Percentiles rank a stretch among this genome's conserved stretches.
These are phyloP conservation scores for Dactylonectria macrodidyma DNA, from an alignment of 2,329 filamentous ascomycete genomes.

Conservation along the genomic window DNA sequence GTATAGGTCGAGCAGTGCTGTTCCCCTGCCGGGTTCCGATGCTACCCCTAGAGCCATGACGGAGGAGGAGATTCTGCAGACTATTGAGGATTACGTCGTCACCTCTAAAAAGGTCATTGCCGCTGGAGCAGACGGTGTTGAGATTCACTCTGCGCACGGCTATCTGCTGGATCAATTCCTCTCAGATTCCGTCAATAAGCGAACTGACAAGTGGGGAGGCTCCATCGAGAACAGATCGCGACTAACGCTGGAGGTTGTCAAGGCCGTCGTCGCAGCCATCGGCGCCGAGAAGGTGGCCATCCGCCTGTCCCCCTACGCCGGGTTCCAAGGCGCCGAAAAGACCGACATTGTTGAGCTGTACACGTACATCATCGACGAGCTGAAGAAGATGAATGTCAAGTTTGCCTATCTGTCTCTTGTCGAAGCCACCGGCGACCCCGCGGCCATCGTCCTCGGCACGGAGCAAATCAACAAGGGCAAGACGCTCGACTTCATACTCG, in stretches of 20 bases:
- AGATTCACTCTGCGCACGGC: slow-evolving; percentile 66
- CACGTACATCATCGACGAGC: slow-evolving; percentile 44
- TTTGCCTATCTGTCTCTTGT: slow-evolving; percentile 50
- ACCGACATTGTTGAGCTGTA: slow-evolving; percentile 41
- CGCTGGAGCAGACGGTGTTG: slow-evolving; percentile 76
- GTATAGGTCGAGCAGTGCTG: slow-evolving; percentile 46
- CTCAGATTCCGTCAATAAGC: slow-evolving; percentile 53
- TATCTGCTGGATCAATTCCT: slow-evolving; percentile 73
- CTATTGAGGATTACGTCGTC: slow-evolving; percentile 70
- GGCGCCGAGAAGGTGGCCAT: slow-evolving; percentile 57
- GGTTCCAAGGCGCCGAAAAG: slow-evolving; percentile 44
- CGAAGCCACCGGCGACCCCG: slow-evolving; percentile 47
- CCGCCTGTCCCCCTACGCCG: slow-evolving; percentile 53
- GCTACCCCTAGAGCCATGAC: slow-evolving; percentile 71
- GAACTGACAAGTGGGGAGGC: slow-evolving; percentile 67
- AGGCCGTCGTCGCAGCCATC: slow-evolving; percentile 52
- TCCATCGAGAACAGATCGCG: slow-evolving; percentile 63
- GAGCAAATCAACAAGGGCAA: slow-evolving; percentile 51
- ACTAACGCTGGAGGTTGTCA: slow-evolving; percentile 62
- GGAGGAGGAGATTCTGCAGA: slow-evolving; percentile 70
- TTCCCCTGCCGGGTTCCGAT: slow-evolving; percentile 17
- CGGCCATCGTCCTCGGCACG: slow-evolving; percentile 21
- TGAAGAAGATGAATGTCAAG: slow-evolving; percentile 47
- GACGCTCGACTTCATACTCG: slow-evolving; percentile 50
- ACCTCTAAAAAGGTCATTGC: slow-evolving; percentile 66